Conservation (phyloP, 148 eudicot species). For the Dianthus caryophyllus region DNA sequence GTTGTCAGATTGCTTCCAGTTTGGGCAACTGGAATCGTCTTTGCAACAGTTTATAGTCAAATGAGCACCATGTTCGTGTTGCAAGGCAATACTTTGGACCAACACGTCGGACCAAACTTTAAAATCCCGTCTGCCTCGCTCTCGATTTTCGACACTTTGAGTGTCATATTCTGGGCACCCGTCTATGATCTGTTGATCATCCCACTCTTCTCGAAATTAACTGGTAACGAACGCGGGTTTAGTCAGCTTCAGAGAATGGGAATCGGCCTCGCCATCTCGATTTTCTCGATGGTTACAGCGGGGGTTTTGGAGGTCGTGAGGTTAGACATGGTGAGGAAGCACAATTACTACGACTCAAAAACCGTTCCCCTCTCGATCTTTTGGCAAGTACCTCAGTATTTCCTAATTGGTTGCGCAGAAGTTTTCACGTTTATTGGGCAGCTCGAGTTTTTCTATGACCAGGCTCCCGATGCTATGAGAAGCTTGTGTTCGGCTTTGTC, state of each 20-base stretch:
- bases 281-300: slow-evolving; percentile 29
- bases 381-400: slow-evolving; percentile 21
- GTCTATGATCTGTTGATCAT: slow-evolving; percentile 21
- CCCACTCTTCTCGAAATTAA: slow-evolving; percentile 18
- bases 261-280: slow-evolving; percentile 25
- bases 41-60: slow-evolving; percentile 31
- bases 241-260: slow-evolving; percentile 34
- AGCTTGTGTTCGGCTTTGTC: slow-evolving; percentile 27
- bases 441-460: slow-evolving; percentile 34
- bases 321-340: slow-evolving; percentile 21
- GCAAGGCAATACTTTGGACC: slow-evolving; percentile 60
- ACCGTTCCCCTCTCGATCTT: slow-evolving; percentile 27
- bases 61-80: slow-evolving; percentile 34
- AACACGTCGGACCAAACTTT: slow-evolving; percentile 43
- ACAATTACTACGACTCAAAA: slow-evolving; percentile 20
- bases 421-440: slow-evolving; percentile 29
- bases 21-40: slow-evolving; percentile 61
- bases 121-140: slow-evolving; percentile 54
- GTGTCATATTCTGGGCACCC: slow-evolving; percentile 30
- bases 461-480: slow-evolving; percentile 36
- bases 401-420: slow-evolving; percentile 25
- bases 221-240: slow-evolving; percentile 26
- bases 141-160: slow-evolving; percentile 42
- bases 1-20: slow-evolving; percentile 47
- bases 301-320: slow-evolving; percentile 23